Evolutionary conservation across 176 grass and related monocot genomes (phyloP).

Genomic region (Paspalum notatum): DNA sequence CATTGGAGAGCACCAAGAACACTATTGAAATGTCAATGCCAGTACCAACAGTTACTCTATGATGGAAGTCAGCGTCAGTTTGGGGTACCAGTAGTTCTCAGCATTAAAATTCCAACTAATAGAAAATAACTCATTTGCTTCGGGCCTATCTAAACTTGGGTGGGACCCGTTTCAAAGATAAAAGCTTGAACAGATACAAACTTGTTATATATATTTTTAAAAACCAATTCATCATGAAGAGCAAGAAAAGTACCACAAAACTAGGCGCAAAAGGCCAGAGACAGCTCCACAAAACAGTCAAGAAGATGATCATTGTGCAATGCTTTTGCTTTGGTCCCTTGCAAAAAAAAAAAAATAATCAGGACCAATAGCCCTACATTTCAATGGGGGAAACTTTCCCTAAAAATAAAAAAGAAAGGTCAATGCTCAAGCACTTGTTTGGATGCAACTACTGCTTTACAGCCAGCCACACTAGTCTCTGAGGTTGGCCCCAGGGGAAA

Average conservation of each 20-base stretch:
- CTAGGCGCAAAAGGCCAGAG: neutral
- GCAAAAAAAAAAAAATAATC: constrained; percentile 33
- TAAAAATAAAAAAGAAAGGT: constrained; percentile 27
- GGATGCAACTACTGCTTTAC: constrained; percentile 33
- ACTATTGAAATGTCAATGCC: neutral
- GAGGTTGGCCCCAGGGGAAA: constrained; percentile 3
- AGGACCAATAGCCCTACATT: constrained; percentile 22
- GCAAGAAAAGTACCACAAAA: constrained; percentile 10
- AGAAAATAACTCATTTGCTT: neutral
- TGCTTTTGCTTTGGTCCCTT: constrained; percentile 34
- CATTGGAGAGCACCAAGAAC: neutral
- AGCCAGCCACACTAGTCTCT: constrained; percentile 25
- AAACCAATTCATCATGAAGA: neutral
- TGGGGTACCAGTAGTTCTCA: constrained; percentile 10
- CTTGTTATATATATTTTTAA: neutral
- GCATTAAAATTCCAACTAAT: constrained; percentile 16
- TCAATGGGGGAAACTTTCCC: neutral
- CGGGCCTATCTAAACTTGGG: neutral
- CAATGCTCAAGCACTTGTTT: constrained; percentile 45
- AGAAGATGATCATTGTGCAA: constrained; percentile 43
- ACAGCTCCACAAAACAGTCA: constrained; percentile 36
- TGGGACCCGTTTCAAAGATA: neutral
- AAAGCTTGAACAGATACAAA: neutral
- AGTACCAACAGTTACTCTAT: neutral
- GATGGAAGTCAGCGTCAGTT: neutral